A percentile compares a stretch with the other conserved stretches of the same genome.
phyloP scores from a whole-genome alignment of 495 filamentous ascomycete species.

The Neurospora africana region DNA sequence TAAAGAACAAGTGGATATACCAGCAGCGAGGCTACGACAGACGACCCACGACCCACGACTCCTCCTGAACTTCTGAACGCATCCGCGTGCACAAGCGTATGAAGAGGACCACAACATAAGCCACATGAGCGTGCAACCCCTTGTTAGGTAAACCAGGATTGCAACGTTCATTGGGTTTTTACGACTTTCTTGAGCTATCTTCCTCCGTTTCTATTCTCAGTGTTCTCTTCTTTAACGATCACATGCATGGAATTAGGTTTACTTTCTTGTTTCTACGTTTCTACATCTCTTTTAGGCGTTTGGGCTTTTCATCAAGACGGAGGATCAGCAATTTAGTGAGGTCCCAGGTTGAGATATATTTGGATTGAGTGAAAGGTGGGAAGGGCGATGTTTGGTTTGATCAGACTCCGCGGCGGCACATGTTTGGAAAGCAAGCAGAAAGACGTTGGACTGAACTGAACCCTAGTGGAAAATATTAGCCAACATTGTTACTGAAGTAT shows the following conservation, averaged over 20 bases:
- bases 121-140: neutral
- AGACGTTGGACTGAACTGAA: neutral
- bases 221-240: neutral
- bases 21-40: neutral
- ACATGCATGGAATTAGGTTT: neutral
- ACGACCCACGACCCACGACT: neutral
- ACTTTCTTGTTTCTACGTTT: neutral
- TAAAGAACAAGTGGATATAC: constrained; percentile 2
- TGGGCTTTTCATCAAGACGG: neutral
- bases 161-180: neutral
- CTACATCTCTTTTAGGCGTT: neutral
- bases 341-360: neutral
- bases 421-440: neutral
- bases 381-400: neutral
- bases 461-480: neutral
- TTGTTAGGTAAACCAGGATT: neutral
- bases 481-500: neutral
- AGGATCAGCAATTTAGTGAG: neutral
- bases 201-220: neutral
- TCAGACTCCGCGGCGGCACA: neutral
- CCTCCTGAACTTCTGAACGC: neutral
- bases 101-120: neutral
- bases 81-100: neutral
- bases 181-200: neutral
- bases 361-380: neutral